Percentiles rank a stretch among this genome's conserved stretches.
These are phyloP conservation scores for Cryptococcus maquisensis DNA, from an alignment of 1,284 basidiomycete species.

Conservation along the genomic window DNA sequence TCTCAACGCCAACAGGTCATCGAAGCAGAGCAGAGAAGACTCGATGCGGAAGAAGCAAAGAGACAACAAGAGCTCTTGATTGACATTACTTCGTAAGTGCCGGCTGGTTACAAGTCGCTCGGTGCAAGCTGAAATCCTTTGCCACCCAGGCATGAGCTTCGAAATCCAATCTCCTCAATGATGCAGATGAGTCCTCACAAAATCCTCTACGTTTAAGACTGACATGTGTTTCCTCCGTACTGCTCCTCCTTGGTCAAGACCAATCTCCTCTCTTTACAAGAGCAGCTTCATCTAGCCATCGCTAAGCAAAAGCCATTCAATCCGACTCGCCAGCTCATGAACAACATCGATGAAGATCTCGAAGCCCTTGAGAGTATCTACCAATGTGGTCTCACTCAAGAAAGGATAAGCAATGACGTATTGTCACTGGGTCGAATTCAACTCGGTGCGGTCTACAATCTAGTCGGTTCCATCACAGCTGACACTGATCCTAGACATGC, in stretches of 20 bases:
- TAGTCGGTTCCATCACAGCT: not conserved
- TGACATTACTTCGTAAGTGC: constrained; percentile 42
- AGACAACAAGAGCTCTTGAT: constrained; percentile 46
- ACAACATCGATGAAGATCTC: constrained; percentile 46
- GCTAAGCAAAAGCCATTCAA: constrained; percentile 22
- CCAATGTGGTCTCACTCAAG: constrained; percentile 48
- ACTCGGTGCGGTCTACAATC: constrained; percentile 25
- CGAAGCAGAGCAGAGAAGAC: constrained; percentile 41
- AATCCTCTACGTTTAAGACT: constrained; percentile 3
- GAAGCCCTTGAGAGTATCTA: constrained; percentile 46
- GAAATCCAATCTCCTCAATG: constrained; percentile 40
- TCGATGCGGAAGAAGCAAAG: constrained; percentile 45
- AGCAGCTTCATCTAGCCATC: constrained; percentile 31
- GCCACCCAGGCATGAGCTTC: constrained; percentile 38
- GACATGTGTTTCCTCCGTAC: constrained; percentile 18
- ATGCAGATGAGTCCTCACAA: constrained; percentile 29
- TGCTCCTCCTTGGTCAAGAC: constrained; percentile 45
- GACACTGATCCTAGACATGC: constrained; percentile 24
- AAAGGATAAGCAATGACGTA: constrained; percentile 51
- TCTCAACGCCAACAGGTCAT: constrained; percentile 36
- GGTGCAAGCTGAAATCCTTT: not conserved
- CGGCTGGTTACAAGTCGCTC: no score
- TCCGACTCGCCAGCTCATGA: constrained; percentile 39
- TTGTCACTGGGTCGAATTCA: constrained; percentile 50
- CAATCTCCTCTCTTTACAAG: constrained; percentile 34